Conservation (phyloP, 805 yeast species). For the Saccharomycopsis fibuligera region DNA sequence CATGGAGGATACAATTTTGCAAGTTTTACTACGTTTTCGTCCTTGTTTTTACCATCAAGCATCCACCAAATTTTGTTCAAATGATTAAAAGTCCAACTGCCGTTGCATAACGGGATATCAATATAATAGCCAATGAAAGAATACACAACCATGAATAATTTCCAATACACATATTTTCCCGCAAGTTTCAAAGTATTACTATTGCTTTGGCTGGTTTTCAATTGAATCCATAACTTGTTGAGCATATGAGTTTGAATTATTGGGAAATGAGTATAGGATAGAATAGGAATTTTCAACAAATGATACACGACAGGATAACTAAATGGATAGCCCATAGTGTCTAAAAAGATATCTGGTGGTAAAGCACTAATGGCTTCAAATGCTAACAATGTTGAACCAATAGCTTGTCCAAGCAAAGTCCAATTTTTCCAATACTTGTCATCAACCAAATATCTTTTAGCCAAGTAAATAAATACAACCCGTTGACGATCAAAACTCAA, state of each 20-base stretch:
- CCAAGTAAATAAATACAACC: conserved; percentile 56
- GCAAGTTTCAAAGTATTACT: background rate
- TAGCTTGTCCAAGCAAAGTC: conserved; percentile 81
- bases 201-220: background rate
- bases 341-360: conserved; percentile 86
- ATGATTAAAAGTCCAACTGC: conserved; percentile 88
- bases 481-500: conserved; percentile 45
- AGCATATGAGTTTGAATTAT: conserved; percentile 86
- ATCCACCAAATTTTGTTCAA: conserved; percentile 57
- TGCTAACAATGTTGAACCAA: conserved; percentile 67
- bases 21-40: conserved; percentile 28
- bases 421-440: conserved; percentile 68
- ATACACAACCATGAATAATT: conserved; percentile 54
- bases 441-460: conserved; percentile 55
- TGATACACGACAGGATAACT: conserved; percentile 59
- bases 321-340: conserved; percentile 92
- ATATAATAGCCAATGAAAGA: conserved; percentile 60
- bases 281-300: conserved; percentile 62
- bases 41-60: conserved; percentile 24
- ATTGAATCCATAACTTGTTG: conserved; percentile 39
- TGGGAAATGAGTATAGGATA: conserved; percentile 93
- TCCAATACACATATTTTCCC: conserved; percentile 57
- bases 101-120: conserved; percentile 65
- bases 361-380: conserved; percentile 63
- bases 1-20: conserved; percentile 83